Base-by-base conservation (phyloP, 2,329 filamentous ascomycete species). In the Purpureocillium lavendulum region DNA sequence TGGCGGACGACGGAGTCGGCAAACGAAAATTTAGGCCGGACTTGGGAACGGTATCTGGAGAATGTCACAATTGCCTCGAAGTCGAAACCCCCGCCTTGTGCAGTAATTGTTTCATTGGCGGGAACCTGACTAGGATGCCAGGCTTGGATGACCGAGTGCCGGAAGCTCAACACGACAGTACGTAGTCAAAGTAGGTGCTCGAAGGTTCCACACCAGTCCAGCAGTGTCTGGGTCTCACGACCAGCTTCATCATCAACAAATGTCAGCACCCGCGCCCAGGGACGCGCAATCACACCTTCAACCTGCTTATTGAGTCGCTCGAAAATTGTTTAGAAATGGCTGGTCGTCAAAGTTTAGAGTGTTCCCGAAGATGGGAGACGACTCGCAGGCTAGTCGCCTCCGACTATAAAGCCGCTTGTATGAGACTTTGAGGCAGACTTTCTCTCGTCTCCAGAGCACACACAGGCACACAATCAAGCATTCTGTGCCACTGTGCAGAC, bases 371-470 rank as follows among this genome's bases (percentile, higher is more conserved):
- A 26, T 33, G 30, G 40, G 30, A 34, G 47, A 54, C 50, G 33
- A 33, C 29, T 24, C 39, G 37, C 42, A 15, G 35, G 13, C 17
- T 29, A 30, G 10, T 13, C 9, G 4, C 12, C 11, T 35, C 36
- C 28, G 40, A 46, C 21, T 61, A 62, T 62, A 62, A 60, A 62
- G 48, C 41, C 47, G 38, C 30, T 24, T 38, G 32, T 28, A 35
- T 48, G 29, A 30, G 47, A 26, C 38, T 39, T 52, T 17, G 12
- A 33, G 13, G 21, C 17, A 40, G 29, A 18, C 7, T 16, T 11
- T 36, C 13, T 30, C n/a, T 10, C 18, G 37, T 42, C 46, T 54
- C 59, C 48, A 57, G 45, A 50, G 52, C 41, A 51, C 44, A 49
- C 34, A 36, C 38, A 52, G 39, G 49, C 35, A 30, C 12, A 30